A percentile compares a stretch with the other conserved stretches of the same genome.
These are phyloP conservation scores for Cladosporium sp. DNA, from an alignment of 2,329 filamentous ascomycete genomes.

Conservation along the genomic window DNA sequence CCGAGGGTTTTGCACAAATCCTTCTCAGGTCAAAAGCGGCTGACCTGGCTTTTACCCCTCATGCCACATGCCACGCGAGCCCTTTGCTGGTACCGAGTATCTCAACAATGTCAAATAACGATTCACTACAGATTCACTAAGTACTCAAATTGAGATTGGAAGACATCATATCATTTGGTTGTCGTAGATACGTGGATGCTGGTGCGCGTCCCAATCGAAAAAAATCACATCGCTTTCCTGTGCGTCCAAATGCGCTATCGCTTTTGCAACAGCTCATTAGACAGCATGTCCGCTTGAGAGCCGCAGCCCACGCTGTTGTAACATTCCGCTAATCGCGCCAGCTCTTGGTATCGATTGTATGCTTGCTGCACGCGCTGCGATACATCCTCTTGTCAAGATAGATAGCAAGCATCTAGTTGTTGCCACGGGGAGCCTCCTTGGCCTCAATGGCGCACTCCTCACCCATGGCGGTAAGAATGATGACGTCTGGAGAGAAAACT, in stretches of 20 bases:
- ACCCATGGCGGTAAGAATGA: slow-evolving; percentile 92
- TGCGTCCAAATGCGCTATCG: slow-evolving; percentile 11
- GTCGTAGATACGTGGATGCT: slow-evolving; percentile 14
- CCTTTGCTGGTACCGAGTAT: neutral
- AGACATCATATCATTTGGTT: slow-evolving; percentile 11
- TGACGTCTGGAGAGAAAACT: slow-evolving; percentile 61
- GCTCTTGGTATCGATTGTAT: slow-evolving; percentile 14
- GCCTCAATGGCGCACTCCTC: slow-evolving; percentile 88
- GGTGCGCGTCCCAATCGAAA: slow-evolving; percentile 12
- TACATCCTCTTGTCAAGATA: neutral
- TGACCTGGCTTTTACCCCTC: neutral
- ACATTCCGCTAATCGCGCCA: slow-evolving; percentile 14
- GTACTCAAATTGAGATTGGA: slow-evolving; percentile 1
- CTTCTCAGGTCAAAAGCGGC: neutral
- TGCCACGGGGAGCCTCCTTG: slow-evolving; percentile 73
- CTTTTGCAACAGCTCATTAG: slow-evolving; percentile 14
- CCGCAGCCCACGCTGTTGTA: slow-evolving; percentile 14
- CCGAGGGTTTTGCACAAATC: slow-evolving; percentile 12
- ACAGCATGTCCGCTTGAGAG: slow-evolving; percentile 12
- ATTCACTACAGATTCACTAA: neutral
- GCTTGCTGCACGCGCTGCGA: slow-evolving; percentile 12
- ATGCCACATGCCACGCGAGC: neutral
- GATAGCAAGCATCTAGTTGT: slow-evolving; percentile 3
- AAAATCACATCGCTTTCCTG: slow-evolving; percentile 15
- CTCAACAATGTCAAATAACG: neutral